Percentiles rank a stretch among this genome's conserved stretches.
Evolutionary conservation across 2,329 filamentous ascomycete species (phyloP).

Genomic region (Paecilomyces formosus): DNA sequence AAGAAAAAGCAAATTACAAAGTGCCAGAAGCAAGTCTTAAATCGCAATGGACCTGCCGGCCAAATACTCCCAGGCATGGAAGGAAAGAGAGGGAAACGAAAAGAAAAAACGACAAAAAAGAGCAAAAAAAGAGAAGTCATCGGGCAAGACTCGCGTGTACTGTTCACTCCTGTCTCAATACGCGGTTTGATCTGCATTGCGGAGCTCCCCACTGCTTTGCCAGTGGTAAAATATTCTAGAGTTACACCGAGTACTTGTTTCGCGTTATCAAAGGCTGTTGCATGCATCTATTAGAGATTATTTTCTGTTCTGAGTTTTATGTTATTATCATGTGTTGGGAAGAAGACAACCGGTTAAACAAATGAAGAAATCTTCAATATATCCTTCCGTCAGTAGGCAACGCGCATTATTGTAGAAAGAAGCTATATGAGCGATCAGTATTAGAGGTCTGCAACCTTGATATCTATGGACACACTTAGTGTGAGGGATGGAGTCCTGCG

Average conservation of each 20-base stretch:
- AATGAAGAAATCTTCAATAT: neutral
- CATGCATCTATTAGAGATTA: neutral
- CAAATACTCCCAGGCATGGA: neutral
- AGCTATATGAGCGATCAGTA: neutral
- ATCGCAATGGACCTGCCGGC: neutral
- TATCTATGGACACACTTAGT: no score
- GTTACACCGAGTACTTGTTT: neutral
- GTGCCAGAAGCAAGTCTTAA: neutral
- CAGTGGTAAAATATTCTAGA: neutral
- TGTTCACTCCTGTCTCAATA: neutral
- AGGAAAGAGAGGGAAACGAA: neutral
- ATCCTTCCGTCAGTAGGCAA: neutral
- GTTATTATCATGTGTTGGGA: neutral
- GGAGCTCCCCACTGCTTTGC: neutral
- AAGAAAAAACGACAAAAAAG: neutral
- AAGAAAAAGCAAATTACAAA: neutral
- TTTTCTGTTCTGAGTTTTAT: neutral
- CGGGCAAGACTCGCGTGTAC: neutral
- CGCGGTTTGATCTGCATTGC: neutral
- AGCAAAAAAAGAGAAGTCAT: neutral
- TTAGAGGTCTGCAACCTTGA: no score
- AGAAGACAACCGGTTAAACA: neutral
- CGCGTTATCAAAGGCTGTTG: neutral
- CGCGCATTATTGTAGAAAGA: neutral
- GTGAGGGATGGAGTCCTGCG: no score